phyloP scores from a whole-genome alignment of 495 filamentous ascomycete genomes.

The Penicillium waksmanii region DNA sequence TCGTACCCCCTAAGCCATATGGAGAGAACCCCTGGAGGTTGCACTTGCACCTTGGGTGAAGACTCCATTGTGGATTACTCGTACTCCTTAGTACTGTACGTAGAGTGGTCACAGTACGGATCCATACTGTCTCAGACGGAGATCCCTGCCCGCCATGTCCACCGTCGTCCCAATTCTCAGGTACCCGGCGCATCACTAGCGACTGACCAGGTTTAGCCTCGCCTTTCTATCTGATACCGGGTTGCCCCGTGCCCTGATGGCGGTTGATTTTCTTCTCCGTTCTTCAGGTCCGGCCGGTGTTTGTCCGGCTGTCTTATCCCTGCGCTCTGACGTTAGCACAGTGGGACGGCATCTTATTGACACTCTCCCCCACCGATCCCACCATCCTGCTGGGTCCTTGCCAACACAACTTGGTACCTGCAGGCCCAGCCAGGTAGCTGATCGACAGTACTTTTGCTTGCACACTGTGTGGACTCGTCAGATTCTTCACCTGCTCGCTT shows the following conservation, averaged over 20 bases:
- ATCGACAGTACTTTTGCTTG: conserved; percentile 20
- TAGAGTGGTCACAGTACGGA: background rate
- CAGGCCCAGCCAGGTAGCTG: conserved; percentile 7
- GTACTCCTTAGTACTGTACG: background rate
- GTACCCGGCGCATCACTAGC: conserved; percentile 17
- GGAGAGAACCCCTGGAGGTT: background rate
- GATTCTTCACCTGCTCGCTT: conserved; percentile 1
- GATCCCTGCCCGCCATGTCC: conserved; percentile 29
- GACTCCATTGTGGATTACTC: background rate
- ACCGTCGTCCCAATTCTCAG: conserved; percentile 20
- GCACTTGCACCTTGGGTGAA: background rate
- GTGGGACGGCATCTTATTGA: conserved; percentile 3
- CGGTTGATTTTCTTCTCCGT: background rate
- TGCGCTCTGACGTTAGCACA: conserved; percentile 3
- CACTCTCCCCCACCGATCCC: conserved; percentile 4
- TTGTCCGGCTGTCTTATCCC: background rate
- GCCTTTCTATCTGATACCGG: conserved; percentile 23
- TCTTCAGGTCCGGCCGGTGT: background rate
- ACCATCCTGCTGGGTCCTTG: background rate
- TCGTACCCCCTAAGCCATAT: background rate
- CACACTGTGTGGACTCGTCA: conserved; percentile 2
- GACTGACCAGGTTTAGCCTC: conserved; percentile 18
- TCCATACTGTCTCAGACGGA: conserved; percentile 15
- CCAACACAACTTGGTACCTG: conserved; percentile 14
- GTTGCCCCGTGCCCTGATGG: conserved; percentile 16